Percentiles rank a stretch among this genome's conserved stretches.
Evolutionary conservation across 495 filamentous ascomycete genomes (phyloP).

Genomic region (Monascus purpureus): DNA sequence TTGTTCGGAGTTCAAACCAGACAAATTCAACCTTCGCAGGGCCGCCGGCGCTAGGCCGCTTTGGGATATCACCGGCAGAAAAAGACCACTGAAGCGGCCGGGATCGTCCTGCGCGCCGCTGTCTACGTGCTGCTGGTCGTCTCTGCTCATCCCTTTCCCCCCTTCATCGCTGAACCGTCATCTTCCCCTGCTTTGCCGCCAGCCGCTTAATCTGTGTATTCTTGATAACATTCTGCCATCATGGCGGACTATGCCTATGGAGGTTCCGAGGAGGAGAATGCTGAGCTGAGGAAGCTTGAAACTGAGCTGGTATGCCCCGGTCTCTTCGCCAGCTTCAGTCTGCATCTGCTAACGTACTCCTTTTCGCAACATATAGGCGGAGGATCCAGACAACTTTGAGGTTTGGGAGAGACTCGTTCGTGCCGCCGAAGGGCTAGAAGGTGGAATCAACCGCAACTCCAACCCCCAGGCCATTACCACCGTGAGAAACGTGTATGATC

Average conservation of each 20-base stretch:
- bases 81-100: neutral
- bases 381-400: constrained; percentile 85
- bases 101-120: no score
- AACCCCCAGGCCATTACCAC: constrained; percentile 85
- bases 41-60: constrained; percentile 10
- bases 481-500: constrained; percentile 73
- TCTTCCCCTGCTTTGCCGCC: no score
- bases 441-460: constrained; percentile 90
- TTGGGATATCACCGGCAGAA: constrained; percentile 6
- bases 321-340: constrained; percentile 11
- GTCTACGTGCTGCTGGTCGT: no score
- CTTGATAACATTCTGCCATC: constrained; percentile 5
- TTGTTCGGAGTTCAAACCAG: no score
- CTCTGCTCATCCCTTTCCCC: neutral
- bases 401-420: constrained; percentile 88
- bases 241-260: constrained; percentile 55
- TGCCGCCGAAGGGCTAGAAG: constrained; percentile 71
- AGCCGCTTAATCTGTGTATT: no score
- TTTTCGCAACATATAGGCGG: constrained; percentile 23
- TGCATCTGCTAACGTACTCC: neutral
- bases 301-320: constrained; percentile 54
- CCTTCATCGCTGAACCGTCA: neutral
- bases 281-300: constrained; percentile 67
- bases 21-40: no score
- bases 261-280: constrained; percentile 72